Base-by-base conservation (phyloP, 2,329 filamentous ascomycete species). In the Phoma sp. region DNA sequence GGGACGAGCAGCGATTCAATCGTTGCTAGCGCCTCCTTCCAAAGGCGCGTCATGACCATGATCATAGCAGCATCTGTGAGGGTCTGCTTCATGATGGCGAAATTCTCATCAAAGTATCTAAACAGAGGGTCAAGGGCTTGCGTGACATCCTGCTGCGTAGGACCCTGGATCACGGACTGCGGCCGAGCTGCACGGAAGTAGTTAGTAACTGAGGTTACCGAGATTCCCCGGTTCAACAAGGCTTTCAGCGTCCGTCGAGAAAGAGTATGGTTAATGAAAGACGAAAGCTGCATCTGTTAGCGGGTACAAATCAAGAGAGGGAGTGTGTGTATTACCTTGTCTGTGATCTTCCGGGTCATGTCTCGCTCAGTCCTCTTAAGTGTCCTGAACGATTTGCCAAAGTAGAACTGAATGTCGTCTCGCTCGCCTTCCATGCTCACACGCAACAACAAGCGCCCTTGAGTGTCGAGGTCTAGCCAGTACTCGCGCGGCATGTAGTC, bases 381-480 rank as follows among this genome's bases (percentile, higher is more conserved):
- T 56, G 93, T 92, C 39, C 95, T 86, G 79, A 99, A 99, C 21
- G 95, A 91, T 77, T 97, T 98, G 66, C 93, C 95, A 75, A 98
- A 98, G 71, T 97, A 93, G 75, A 99, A 99, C 68, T 97, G 91
- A 53, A 99, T 99, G 72, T 99, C 95, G 72, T 99, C 95, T 59
- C 95, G 86, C 77, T 99, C 95, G 45, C 95, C 95, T 77, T 99
- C 95, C 95, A 99, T 99, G 72, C 92, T 97, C 46, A 99, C 92
- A 59, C 93, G 86, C 46, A 99, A 84, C 52, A 99, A 78, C 26
- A 99, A 77, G 43, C 93, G 85, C 7, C 95, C 95, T 74, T 99
- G 95, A 0, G 93, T 96, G 73, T 99, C 95, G 39, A 99, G 84
- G 71, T 98, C 93, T 15, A 99, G 85, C 95, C 95, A 99, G 74